Evolutionary conservation across 2,329 filamentous ascomycete species (phyloP).

Genomic region (Periglandula ipomoeae): DNA sequence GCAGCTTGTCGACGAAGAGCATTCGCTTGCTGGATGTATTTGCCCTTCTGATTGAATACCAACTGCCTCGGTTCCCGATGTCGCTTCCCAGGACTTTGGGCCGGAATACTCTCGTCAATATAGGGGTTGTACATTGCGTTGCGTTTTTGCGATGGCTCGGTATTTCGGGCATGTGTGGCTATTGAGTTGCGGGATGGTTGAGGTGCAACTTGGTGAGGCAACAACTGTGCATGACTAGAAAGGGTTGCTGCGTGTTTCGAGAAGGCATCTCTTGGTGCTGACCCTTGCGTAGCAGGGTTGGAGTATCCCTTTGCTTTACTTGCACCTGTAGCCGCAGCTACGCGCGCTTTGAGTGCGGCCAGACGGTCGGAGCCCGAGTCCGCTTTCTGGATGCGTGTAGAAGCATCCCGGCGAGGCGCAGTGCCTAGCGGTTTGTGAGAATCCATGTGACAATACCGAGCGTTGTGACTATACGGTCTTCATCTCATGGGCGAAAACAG

Average conservation of each 20-base stretch:
- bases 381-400: constrained; percentile 45
- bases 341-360: constrained; percentile 70
- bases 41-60: constrained; percentile 89
- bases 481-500: not conserved
- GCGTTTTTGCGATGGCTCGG: constrained; percentile 2
- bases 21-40: constrained; percentile 92
- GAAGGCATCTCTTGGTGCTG: constrained; percentile 38
- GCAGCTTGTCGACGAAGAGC: constrained; percentile 79
- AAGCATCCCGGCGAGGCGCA: constrained; percentile 46
- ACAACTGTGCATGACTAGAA: constrained; percentile 3
- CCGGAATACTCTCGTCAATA: constrained; percentile 60
- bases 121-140: constrained; percentile 61
- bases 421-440: constrained; percentile 40
- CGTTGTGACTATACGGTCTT: not conserved
- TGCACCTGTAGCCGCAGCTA: constrained; percentile 62
- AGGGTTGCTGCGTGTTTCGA: constrained; percentile 25
- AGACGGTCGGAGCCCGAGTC: constrained; percentile 55
- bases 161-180: constrained; percentile 9
- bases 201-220: not conserved
- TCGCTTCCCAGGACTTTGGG: constrained; percentile 47
- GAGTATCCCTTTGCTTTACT: constrained; percentile 56
- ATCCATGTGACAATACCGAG: constrained; percentile 30
- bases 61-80: constrained; percentile 65
- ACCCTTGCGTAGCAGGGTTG: constrained; percentile 61
- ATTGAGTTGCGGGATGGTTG: constrained; percentile 4